These are phyloP conservation scores for Taphrina betulina DNA, from an alignment of 1,139 yeast genomes.

Conservation along the genomic window DNA sequence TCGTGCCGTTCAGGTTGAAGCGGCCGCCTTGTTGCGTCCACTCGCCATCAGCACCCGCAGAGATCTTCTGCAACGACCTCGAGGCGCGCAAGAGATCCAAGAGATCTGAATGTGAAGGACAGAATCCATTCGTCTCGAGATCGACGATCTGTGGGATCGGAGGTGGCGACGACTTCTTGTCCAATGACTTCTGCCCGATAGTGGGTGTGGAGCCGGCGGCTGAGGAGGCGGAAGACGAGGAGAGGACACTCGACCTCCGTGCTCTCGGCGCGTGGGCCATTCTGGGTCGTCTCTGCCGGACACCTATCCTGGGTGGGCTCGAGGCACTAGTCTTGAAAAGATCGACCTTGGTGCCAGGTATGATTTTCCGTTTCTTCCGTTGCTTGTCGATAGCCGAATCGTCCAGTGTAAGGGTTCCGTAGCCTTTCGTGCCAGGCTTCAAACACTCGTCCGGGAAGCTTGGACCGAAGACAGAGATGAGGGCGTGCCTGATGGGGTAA, in stretches of 20 bases:
- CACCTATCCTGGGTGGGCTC: background rate
- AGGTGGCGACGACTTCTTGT: slow-evolving; percentile 7
- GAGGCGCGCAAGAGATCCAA: slow-evolving; percentile 28
- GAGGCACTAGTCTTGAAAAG: too few relatives aligned
- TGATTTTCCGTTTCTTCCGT: slow-evolving; percentile 21
- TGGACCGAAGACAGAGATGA: slow-evolving; percentile 78
- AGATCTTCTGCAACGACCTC: slow-evolving; percentile 18
- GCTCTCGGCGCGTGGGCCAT: background rate
- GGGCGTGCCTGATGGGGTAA: slow-evolving; percentile 69
- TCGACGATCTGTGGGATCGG: slow-evolving; percentile 12
- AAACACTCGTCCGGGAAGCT: slow-evolving; percentile 71
- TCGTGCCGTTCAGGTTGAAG: slow-evolving; percentile 1
- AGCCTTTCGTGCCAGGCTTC: slow-evolving; percentile 63
- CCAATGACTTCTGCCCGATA: background rate
- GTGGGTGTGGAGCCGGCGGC: background rate
- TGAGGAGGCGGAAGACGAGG: background rate
- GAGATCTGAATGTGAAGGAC: slow-evolving; percentile 23
- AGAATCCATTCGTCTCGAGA: background rate
- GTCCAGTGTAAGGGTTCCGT: slow-evolving; percentile 58
- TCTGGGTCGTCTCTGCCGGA: slow-evolving; percentile 8
- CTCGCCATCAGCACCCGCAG: slow-evolving; percentile 4
- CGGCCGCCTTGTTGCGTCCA: slow-evolving; percentile 15
- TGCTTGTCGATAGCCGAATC: slow-evolving; percentile 29
- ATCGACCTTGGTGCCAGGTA: background rate
- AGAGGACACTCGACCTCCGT: background rate